Percentiles rank a stretch among this genome's conserved stretches.
phyloP scores from a whole-genome alignment of 2,329 filamentous ascomycete species.

The Talaromyces sp. region DNA sequence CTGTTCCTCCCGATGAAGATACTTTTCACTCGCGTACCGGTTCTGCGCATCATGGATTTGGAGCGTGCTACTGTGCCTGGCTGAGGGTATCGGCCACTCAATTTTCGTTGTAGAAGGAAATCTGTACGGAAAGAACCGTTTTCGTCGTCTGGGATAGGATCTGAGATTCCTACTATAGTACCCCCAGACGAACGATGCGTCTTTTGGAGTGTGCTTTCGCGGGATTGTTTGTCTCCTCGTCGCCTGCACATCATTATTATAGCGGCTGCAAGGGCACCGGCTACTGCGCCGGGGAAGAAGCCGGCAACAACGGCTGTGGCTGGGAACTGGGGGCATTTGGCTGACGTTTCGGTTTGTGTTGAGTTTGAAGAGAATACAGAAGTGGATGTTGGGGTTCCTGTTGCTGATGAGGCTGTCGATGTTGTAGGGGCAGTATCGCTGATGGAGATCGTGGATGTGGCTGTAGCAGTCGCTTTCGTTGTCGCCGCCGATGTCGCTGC shows the following conservation, averaged over 20 bases:
- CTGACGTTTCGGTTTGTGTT: conserved; percentile 18
- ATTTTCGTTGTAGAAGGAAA: conserved; percentile 37
- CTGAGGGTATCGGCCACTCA: conserved; percentile 22
- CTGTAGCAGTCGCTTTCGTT: conserved; percentile 18
- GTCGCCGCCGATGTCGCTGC: conserved; percentile 21
- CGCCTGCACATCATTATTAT: conserved; percentile 44
- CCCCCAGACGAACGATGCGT: conserved; percentile 30
- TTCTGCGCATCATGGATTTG: conserved; percentile 34
- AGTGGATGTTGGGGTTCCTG: conserved; percentile 3
- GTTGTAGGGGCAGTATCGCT: conserved; percentile 1
- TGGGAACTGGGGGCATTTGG: conserved; percentile 40
- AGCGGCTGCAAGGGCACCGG: conserved; percentile 53
- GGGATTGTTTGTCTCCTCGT: conserved; percentile 20
- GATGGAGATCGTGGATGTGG: conserved; percentile 8
- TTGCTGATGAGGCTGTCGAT: conserved; percentile 21
- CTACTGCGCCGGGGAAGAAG: conserved; percentile 46
- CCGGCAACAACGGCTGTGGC: conserved; percentile 42
- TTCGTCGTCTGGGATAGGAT: conserved; percentile 42
- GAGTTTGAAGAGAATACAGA: conserved; percentile 24
- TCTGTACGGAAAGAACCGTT: conserved; percentile 43
- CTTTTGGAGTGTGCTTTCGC: conserved; percentile 7
- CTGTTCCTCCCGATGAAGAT: conserved; percentile 28
- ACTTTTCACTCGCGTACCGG: conserved; percentile 36
- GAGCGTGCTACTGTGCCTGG: conserved; percentile 22
- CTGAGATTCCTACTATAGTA: conserved; percentile 38